phyloP scores from a whole-genome alignment of 108 stramenopile genomes.

The Cyclotella choctawhatcheeana region DNA sequence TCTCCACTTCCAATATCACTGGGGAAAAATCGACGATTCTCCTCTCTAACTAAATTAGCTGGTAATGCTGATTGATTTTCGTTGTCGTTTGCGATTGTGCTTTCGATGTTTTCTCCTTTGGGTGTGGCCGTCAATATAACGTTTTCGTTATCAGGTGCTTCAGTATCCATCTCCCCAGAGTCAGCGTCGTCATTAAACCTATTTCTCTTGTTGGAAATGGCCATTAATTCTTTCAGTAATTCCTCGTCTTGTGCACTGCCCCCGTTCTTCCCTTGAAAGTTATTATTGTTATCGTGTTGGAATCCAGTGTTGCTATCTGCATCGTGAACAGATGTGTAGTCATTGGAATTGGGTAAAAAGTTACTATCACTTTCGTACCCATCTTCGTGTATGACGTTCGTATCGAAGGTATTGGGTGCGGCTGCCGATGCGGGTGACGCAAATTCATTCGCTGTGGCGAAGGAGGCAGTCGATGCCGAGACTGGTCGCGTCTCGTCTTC shows the following conservation, averaged over 20 bases:
- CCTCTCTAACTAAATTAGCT: background rate
- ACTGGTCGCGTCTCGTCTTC: background rate
- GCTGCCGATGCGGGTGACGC: background rate
- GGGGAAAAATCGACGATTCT: background rate
- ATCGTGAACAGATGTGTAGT: background rate
- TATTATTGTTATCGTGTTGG: background rate
- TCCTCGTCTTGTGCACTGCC: background rate
- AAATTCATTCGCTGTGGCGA: background rate
- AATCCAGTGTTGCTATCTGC: background rate
- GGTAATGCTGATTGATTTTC: too few relatives aligned
- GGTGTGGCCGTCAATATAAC: background rate
- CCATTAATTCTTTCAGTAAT: slow-evolving; percentile 2
- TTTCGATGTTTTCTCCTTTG: background rate
- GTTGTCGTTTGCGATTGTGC: background rate
- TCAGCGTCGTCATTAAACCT: background rate
- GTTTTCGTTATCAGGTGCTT: background rate
- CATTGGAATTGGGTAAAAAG: background rate
- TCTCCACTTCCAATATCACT: background rate
- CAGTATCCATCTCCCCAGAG: background rate
- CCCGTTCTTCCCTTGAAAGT: slow-evolving; percentile 1
- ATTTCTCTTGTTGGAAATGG: background rate
- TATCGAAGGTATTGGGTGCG: background rate
- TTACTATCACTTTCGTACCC: background rate
- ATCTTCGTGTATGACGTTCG: background rate
- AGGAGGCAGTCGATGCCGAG: background rate